A percentile compares a stretch with the other conserved stretches of the same genome.
Conservation (phyloP, 129 eudicot genomes). For the Artemisia annua region DNA sequence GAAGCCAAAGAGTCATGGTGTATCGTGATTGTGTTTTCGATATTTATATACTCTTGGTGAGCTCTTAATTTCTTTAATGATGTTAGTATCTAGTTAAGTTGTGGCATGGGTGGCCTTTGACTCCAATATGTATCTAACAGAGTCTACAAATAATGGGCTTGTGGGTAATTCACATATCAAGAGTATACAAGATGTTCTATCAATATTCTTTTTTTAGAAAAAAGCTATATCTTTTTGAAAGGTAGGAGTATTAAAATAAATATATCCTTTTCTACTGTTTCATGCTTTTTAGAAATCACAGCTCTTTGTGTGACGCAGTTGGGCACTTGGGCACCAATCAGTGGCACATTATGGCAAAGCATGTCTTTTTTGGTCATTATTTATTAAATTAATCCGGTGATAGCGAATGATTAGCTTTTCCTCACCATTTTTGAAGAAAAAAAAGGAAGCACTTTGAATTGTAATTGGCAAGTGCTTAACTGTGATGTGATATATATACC, state of each 20-base stretch:
- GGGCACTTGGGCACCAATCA: constrained; percentile 51
- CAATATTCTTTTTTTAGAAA: constrained; percentile 3
- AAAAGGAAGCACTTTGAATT: constrained; percentile 24
- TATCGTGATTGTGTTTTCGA: not conserved
- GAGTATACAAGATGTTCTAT: constrained; percentile 16
- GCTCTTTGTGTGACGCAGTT: constrained; percentile 34
- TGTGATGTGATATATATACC: constrained; percentile 35
- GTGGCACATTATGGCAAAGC: constrained; percentile 42
- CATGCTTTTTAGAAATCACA: constrained; percentile 31
- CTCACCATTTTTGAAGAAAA: constrained; percentile 30
- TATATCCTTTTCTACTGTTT: constrained; percentile 31
- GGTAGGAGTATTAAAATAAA: constrained; percentile 26
- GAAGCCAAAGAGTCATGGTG: not conserved
- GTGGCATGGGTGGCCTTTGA: not conserved
- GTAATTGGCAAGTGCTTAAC: constrained; percentile 35
- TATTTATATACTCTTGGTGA: not conserved
- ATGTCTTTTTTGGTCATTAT: constrained; percentile 38
- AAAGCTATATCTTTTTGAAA: constrained; percentile 25
- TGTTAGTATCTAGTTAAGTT: too few species aligned
- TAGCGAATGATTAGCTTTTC: constrained; percentile 35
- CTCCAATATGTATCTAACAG: not conserved
- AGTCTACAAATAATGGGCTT: not conserved
- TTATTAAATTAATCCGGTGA: constrained; percentile 28
- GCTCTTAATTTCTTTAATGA: not conserved
- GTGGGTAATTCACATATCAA: constrained; percentile 17